Evolutionary conservation across 768 basidiomycete genomes (phyloP).

Genomic region (Leccinum arenicola): DNA sequence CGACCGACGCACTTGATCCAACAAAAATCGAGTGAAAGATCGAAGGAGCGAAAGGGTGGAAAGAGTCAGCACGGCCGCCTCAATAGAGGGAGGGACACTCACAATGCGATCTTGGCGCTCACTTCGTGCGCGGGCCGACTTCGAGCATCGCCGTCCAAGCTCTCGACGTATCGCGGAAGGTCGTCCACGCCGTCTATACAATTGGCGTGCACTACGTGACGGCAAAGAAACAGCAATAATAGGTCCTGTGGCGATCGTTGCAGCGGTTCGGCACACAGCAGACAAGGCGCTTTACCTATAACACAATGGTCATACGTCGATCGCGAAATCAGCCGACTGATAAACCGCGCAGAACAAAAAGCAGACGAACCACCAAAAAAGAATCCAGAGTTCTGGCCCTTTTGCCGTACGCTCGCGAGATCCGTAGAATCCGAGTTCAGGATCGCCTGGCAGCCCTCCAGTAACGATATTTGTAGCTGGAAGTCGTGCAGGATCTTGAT

Average conservation of each 20-base stretch:
- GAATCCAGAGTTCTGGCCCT: conserved; percentile 77
- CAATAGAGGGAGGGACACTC: conserved; percentile 22
- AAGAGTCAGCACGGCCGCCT: not conserved
- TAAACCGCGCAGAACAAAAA: not conserved
- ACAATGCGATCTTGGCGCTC: conserved; percentile 81
- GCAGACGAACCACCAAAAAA: conserved; percentile 62
- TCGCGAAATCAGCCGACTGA: not conserved
- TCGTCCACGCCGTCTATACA: conserved; percentile 70
- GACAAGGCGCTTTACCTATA: conserved; percentile 62
- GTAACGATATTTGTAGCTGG: conserved; percentile 86
- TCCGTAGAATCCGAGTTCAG: conserved; percentile 78
- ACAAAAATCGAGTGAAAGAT: too few relatives aligned
- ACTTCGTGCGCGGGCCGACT: conserved; percentile 40
- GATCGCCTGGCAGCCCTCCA: conserved; percentile 91
- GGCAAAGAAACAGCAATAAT: conserved; percentile 79
- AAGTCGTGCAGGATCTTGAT: conserved; percentile 98
- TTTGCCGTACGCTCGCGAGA: conserved; percentile 65
- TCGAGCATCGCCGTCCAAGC: conserved; percentile 40
- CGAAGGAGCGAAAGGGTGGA: too few relatives aligned
- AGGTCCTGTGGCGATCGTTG: conserved; percentile 58
- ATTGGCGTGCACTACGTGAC: conserved; percentile 80
- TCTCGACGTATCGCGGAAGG: conserved; percentile 61
- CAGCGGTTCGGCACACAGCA: conserved; percentile 60
- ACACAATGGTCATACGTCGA: not conserved
- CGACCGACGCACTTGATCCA: conserved; percentile 59